These are phyloP conservation scores for Isabelozyma rhagii DNA, from an alignment of 805 yeast species.

Conservation along the genomic window DNA sequence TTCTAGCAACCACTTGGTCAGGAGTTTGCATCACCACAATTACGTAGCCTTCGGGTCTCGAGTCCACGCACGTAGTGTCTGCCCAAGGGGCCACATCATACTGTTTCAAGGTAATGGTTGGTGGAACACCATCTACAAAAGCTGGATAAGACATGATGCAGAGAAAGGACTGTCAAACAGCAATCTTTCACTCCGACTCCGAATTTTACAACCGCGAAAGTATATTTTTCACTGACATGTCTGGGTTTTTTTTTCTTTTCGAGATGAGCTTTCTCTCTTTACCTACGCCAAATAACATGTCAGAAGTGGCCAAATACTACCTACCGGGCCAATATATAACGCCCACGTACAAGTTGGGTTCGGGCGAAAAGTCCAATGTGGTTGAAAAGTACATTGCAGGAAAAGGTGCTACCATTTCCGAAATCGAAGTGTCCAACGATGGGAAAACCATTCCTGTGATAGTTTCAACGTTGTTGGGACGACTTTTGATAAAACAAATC, in stretches of 20 bases:
- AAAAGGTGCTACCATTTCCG: slow-evolving; percentile 55
- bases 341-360: slow-evolving; percentile 44
- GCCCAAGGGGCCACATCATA: slow-evolving; percentile 57
- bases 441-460: slow-evolving; percentile 38
- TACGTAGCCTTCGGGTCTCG: slow-evolving; percentile 21
- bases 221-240: not conserved
- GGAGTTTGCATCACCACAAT: slow-evolving; percentile 47
- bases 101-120: slow-evolving; percentile 40
- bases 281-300: not conserved
- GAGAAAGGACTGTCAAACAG: no score
- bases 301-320: slow-evolving; percentile 20
- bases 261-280: not conserved
- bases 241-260: not conserved
- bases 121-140: slow-evolving; percentile 45
- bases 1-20: slow-evolving; percentile 39
- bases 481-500: slow-evolving; percentile 33
- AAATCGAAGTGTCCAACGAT: slow-evolving; percentile 37
- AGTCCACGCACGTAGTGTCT: slow-evolving; percentile 46
- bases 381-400: slow-evolving; percentile 57
- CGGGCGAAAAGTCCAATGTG: slow-evolving; percentile 10
- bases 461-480: slow-evolving; percentile 64
- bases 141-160: slow-evolving; percentile 32
- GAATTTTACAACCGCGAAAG: not conserved
- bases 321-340: slow-evolving; percentile 83
- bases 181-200: not conserved